These are phyloP conservation scores for Tilletiopsis washingtonensis DNA, from an alignment of 1,284 basidiomycete species.

Conservation along the genomic window DNA sequence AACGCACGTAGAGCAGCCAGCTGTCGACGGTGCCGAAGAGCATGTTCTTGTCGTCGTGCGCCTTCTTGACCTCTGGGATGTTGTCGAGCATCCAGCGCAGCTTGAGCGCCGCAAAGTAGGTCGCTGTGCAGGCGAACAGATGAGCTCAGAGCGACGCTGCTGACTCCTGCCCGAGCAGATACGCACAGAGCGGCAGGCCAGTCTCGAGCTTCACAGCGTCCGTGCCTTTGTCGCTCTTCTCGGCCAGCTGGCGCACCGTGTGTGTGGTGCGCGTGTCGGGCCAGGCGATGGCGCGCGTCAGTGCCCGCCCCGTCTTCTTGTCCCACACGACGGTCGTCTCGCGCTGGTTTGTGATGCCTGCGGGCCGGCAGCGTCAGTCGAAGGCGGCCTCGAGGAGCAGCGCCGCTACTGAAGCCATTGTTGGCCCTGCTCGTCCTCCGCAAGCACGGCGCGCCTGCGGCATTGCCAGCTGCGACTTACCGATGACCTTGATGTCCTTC, in stretches of 20 bases:
- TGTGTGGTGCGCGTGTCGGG: slow-evolving; percentile 83
- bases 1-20: slow-evolving; percentile 85
- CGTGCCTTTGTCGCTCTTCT: slow-evolving; percentile 67
- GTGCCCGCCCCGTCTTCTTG: slow-evolving; percentile 73
- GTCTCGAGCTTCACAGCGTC: slow-evolving; percentile 54
- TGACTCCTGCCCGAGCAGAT: not conserved
- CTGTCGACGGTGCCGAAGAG: slow-evolving; percentile 92
- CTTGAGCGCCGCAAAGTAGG: slow-evolving; percentile 95
- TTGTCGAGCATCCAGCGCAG: slow-evolving; percentile 94
- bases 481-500: slow-evolving; percentile 81
- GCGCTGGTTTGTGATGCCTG: slow-evolving; percentile 95
- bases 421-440: too few species aligned
- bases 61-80: slow-evolving; percentile 66
- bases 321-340: slow-evolving; percentile 96
- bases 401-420: too few species aligned
- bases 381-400: too few species aligned
- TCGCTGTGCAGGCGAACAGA: slow-evolving; percentile 47
- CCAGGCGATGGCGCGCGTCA: slow-evolving; percentile 88
- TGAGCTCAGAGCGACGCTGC: not conserved
- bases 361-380: too few species aligned
- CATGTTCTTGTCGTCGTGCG: slow-evolving; percentile 73
- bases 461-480: too few species aligned
- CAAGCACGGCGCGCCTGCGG: too few species aligned
- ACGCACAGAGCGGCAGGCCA: slow-evolving; percentile 23
- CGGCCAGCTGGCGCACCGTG: slow-evolving; percentile 68